phyloP scores from a whole-genome alignment of 2,329 filamentous ascomycete genomes.

The Ophiostoma piceae region DNA sequence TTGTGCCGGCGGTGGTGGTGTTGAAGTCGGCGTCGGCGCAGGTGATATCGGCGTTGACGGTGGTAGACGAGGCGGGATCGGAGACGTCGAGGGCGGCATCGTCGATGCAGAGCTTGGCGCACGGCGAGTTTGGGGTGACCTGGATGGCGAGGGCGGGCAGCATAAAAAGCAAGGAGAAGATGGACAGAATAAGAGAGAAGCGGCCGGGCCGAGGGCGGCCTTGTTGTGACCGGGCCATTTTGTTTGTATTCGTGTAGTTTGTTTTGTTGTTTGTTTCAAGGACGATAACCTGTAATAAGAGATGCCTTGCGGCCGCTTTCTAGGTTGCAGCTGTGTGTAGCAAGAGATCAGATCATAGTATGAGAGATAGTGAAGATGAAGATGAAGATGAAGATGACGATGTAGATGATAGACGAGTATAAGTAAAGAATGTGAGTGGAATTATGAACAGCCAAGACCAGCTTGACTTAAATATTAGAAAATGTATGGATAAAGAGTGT shows the following conservation, averaged over 20 bases:
- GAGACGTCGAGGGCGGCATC: conserved; percentile 32
- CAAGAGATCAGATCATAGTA: neutral
- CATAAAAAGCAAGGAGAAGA: conserved; percentile 10
- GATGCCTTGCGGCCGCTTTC: neutral
- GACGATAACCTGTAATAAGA: neutral
- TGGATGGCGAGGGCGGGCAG: conserved; percentile 37
- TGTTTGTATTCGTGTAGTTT: neutral
- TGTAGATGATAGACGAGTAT: neutral
- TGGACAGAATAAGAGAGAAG: neutral
- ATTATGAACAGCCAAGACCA: neutral
- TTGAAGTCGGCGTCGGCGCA: conserved; percentile 45
- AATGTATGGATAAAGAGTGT: neutral
- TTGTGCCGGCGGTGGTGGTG: conserved; percentile 38
- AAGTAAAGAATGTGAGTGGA: neutral
- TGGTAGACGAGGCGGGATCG: conserved; percentile 40
- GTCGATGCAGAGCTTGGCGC: conserved; percentile 47
- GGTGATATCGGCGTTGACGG: conserved; percentile 42
- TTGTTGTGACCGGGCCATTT: neutral
- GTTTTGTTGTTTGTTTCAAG: too few relatives aligned
- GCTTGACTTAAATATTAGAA: neutral
- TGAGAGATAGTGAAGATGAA: neutral
- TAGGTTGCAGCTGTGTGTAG: conserved; percentile 1
- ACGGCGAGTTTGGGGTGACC: conserved; percentile 52
- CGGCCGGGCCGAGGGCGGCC: neutral
- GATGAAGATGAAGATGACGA: neutral